A percentile compares a stretch with the other conserved stretches of the same genome.
These are phyloP conservation scores for Colletotrichum simmondsii DNA, from an alignment of 2,329 filamentous ascomycete genomes.

Conservation along the genomic window DNA sequence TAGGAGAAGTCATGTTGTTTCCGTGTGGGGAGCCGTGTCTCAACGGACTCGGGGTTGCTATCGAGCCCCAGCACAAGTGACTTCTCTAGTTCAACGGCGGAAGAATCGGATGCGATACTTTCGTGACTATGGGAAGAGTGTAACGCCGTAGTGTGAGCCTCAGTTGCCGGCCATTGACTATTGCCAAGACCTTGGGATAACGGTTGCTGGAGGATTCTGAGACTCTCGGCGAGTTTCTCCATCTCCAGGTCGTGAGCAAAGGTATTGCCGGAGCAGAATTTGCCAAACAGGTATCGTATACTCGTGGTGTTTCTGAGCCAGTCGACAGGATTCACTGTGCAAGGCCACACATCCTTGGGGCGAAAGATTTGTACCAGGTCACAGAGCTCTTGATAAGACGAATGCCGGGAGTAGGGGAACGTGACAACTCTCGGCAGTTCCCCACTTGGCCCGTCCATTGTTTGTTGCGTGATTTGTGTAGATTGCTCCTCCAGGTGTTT, in stretches of 20 bases:
- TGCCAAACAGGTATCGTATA: conserved; percentile 77
- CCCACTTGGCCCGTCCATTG: neutral
- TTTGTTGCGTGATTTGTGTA: conserved; percentile 6
- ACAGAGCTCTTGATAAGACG: conserved; percentile 84
- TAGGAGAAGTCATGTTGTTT: neutral
- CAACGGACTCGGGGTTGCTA: neutral
- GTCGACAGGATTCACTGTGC: conserved; percentile 72
- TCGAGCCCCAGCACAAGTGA: too few species aligned
- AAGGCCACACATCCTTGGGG: conserved; percentile 84
- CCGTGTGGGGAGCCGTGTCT: neutral
- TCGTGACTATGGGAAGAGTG: neutral
- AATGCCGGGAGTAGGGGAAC: conserved; percentile 92
- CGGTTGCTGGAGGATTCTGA: conserved; percentile 3
- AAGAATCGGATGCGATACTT: neutral
- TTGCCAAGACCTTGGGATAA: neutral
- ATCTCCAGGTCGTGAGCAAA: conserved; percentile 77
- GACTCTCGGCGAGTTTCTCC: conserved; percentile 43
- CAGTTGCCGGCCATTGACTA: neutral
- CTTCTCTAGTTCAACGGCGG: neutral
- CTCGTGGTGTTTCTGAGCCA: conserved; percentile 72
- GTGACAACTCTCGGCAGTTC: conserved; percentile 55
- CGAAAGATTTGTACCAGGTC: conserved; percentile 74
- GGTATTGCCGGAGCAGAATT: conserved; percentile 67
- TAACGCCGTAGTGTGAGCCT: neutral
- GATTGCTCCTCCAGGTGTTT: conserved; percentile 23